Evolutionary conservation across 768 basidiomycete genomes (phyloP).

Genomic region (Coprinopsis strossmayeri): DNA sequence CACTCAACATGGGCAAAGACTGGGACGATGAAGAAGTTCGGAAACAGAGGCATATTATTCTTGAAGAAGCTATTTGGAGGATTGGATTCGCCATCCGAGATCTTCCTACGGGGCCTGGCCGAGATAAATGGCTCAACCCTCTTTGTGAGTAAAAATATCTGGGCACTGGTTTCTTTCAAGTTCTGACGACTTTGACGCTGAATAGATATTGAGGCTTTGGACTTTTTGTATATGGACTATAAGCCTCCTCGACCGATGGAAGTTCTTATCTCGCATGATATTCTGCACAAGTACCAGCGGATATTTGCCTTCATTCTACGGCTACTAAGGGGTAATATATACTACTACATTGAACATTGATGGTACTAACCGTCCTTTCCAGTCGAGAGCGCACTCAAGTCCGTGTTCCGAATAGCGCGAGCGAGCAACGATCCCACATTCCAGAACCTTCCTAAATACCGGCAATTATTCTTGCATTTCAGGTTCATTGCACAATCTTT

Average conservation of each 20-base stretch:
- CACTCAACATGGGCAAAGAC: constrained; percentile 41
- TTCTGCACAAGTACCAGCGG: constrained; percentile 81
- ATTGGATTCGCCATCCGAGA: constrained; percentile 83
- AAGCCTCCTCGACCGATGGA: constrained; percentile 78
- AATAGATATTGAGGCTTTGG: constrained; percentile 54
- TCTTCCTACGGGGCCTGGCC: constrained; percentile 53
- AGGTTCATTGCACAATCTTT: constrained; percentile 73
- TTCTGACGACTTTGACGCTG: constrained; percentile 1
- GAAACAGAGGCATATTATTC: constrained; percentile 21
- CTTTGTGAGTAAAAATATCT: constrained; percentile 69
- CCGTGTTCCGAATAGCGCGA: constrained; percentile 60
- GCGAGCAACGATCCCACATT: constrained; percentile 41
- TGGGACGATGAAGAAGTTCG: constrained; percentile 14
- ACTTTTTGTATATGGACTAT: constrained; percentile 88
- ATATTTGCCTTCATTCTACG: constrained; percentile 77
- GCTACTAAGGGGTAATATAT: constrained; percentile 58
- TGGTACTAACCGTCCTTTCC: background rate
- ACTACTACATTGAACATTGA: background rate
- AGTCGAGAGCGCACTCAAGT: constrained; percentile 66
- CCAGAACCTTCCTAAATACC: constrained; percentile 46
- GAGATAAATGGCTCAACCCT: constrained; percentile 78
- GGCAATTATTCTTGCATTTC: constrained; percentile 55
- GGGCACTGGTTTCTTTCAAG: too few species aligned
- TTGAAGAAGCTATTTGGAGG: constrained; percentile 65
- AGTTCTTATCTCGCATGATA: constrained; percentile 60